Evolutionary conservation across 2,329 filamentous ascomycete genomes (phyloP).

Genomic region (Coleophoma cylindrospora): DNA sequence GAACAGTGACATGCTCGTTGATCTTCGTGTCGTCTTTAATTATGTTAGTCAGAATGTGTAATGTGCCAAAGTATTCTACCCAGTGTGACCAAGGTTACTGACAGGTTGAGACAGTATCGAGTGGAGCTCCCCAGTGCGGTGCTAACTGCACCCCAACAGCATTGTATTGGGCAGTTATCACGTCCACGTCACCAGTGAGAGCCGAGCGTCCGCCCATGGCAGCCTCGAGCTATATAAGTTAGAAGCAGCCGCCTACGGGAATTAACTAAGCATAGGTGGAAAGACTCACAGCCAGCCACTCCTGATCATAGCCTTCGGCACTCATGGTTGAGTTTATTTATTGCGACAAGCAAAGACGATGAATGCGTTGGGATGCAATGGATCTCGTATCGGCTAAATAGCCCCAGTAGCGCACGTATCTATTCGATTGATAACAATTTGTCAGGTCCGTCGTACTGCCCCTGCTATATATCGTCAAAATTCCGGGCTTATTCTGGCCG

Average conservation of each 20-base stretch:
- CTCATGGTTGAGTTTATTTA: background rate
- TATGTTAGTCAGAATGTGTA: background rate
- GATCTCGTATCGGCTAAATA: too few species aligned
- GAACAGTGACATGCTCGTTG: slow-evolving; percentile 13
- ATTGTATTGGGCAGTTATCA: slow-evolving; percentile 12
- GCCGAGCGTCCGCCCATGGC: slow-evolving; percentile 12
- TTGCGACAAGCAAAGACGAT: background rate
- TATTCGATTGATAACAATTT: too few species aligned
- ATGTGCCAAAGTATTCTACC: background rate
- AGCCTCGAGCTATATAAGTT: slow-evolving; percentile 13
- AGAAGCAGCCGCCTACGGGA: background rate
- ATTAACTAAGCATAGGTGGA: background rate
- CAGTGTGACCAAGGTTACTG: background rate
- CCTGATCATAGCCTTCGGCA: slow-evolving; percentile 11
- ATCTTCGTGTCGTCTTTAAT: slow-evolving; percentile 9
- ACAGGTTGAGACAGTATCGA: slow-evolving; percentile 4
- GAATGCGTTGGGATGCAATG: too few species aligned
- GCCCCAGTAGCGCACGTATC: too few species aligned
- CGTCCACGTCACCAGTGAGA: slow-evolving; percentile 7
- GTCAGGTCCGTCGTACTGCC: too few species aligned
- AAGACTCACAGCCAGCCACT: slow-evolving; percentile 18
- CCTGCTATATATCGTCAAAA: too few species aligned
- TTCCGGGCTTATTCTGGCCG: too few species aligned
- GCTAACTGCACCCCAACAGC: slow-evolving; percentile 5
- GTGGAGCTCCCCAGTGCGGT: slow-evolving; percentile 9